Evolutionary conservation across 202 grass and related monocot species (phyloP), one percentile per base, ranked within the genome.

Genomic region (Cymbopogon flexuosus): DNA sequence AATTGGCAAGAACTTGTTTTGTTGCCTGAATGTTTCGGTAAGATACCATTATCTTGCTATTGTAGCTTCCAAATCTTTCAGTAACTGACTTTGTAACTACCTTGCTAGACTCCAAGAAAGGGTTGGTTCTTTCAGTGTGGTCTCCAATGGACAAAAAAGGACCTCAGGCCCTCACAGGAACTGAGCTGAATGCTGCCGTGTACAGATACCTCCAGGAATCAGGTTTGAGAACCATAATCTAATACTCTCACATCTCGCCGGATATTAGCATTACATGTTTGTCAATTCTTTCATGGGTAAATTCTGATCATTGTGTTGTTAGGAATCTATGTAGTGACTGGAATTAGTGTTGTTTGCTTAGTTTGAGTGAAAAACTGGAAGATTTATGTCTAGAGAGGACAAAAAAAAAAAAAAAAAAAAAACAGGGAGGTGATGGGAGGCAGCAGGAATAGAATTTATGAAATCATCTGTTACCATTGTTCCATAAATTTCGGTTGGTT

Each of bases 121-220:
- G 24, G 43, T n/a, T 72, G 42, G 8, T 31, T 49, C 27, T 16
- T 29, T 30, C 39, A 45, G 19, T 27, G 21, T 70, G 21, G 21
- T 23, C 23, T 70, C 41, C 68, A 15, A 47, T 70, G 41, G 12
- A 47, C 41, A 47, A 13, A 70, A 47, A 47, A 18, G 68, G 41
- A 13, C 23, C 68, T 70, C 22, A 16, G 2, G 41, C 1, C 40
- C 68, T 70, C 41, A 70, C 68, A 30, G 68, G 6, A 70, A 70
- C 68, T 16, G 68, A 70, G 68, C 41, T 70, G 41, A 47, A 70
- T 15, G 41, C 41, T 70, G 41, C 68, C 42, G 68, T 70, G 68
- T 70, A 70, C 41, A 70, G 41, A 70, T 70, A 70, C 68, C 41
- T 70, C 23, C 68, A 30, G 68, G 41, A 70, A 16, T 70, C 68